A percentile compares a stretch with the other conserved stretches of the same genome.
Conservation (phyloP, 2,329 filamentous ascomycete genomes). For the Ambrosiella xylebori region DNA sequence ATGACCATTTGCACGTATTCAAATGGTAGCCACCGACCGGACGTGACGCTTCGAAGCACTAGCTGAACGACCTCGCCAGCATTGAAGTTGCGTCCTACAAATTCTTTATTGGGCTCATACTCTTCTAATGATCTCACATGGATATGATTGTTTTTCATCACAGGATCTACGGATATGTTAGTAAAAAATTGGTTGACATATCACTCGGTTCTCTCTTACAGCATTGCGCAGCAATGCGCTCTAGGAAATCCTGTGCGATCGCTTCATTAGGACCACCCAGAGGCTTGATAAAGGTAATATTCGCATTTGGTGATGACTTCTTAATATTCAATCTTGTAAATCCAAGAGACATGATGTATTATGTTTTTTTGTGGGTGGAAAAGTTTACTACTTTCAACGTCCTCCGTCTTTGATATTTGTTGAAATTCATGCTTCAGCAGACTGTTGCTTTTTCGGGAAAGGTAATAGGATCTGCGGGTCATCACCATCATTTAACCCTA, state of each 20-base stretch:
- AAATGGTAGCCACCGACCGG: slow-evolving; percentile 60
- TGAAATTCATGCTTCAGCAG: too few relatives aligned
- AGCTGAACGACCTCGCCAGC: slow-evolving; percentile 75
- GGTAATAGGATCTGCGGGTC: too few relatives aligned
- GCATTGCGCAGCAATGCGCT: slow-evolving; percentile 67
- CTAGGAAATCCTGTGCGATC: slow-evolving; percentile 51
- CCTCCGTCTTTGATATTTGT: too few relatives aligned
- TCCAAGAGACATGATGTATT: slow-evolving; percentile 51
- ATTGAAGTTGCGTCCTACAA: slow-evolving; percentile 81
- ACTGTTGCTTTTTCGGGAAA: too few relatives aligned
- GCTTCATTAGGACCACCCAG: slow-evolving; percentile 46
- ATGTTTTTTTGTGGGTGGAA: not conserved
- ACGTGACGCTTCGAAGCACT: slow-evolving; percentile 50
- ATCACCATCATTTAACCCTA: too few relatives aligned
- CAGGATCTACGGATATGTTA: slow-evolving; percentile 31
- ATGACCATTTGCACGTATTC: slow-evolving; percentile 83
- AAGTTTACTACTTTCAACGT: not conserved
- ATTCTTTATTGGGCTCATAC: slow-evolving; percentile 64
- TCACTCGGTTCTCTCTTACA: slow-evolving; percentile 24
- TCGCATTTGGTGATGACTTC: slow-evolving; percentile 54
- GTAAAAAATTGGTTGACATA: not conserved
- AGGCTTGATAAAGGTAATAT: slow-evolving; percentile 74
- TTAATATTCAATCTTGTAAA: slow-evolving; percentile 65
- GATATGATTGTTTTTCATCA: slow-evolving; percentile 50
- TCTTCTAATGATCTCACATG: slow-evolving; percentile 55